Evolutionary conservation across 768 basidiomycete genomes (phyloP), one percentile per base, ranked within the genome.

Genomic region (Collybia sordida): DNA sequence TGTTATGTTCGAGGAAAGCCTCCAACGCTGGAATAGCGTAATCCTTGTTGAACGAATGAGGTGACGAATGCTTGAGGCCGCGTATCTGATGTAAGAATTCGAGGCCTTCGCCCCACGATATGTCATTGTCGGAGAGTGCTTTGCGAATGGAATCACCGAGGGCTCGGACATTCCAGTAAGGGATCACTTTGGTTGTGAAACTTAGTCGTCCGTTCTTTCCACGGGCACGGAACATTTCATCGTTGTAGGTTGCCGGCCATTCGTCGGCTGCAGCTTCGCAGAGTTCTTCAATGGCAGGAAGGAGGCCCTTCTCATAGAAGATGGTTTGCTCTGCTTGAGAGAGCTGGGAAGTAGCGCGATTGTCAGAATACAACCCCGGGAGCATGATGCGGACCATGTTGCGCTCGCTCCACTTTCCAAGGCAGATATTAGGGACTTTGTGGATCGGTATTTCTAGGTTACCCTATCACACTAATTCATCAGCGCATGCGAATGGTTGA

Each of bases 61-160:
- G 12, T 14, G 46, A 56, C 6, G 49, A 27, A 12, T 57, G 41
- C 31, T 71, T 71, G 0, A 56, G 39, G 0, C 67, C 68, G 1
- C 60, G 52, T 14, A 69, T 53, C 5, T 65, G 64, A 27, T 68
- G 64, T 2, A 69, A 54, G 23, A 70, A 53, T 15, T 63, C 56
- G 22, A 68, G 56, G 8, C 50, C 50, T 0, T n/a, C 3, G 1
- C 53, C 60, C 66, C 61, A 67, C 0, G 38, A 25, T 7, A 54
- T 17, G 36, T 40, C 52, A 15, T 56, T 42, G n/a, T 42, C 31
- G 1, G 9, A 15, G 0, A 63, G 43, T 1, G 46, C 4, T 0
- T 15, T 19, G 14, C 63, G 60, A 17, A 70, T 59, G 0, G 8
- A 3, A 6, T 51, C 47, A 1, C 42, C 54, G 5, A 70, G 53